Evolutionary conservation across 1,284 basidiomycete genomes (phyloP).

Genomic region (Papiliotrema laurentii): DNA sequence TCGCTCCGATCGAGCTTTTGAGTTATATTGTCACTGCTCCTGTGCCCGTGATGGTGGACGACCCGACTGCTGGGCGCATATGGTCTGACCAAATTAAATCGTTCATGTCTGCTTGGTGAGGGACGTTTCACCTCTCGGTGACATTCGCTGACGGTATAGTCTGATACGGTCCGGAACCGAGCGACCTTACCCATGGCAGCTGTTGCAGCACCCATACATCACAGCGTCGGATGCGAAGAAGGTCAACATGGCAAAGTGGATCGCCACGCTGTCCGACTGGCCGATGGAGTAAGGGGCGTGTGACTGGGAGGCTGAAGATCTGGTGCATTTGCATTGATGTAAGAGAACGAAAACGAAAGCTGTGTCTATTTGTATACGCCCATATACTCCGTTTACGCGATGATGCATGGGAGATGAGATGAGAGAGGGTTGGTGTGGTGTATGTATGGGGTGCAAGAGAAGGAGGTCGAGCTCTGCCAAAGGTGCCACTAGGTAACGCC

Average conservation of each 20-base stretch:
- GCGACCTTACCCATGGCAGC: conserved; percentile 78
- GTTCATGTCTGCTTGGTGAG: conserved; percentile 83
- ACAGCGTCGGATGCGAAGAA: conserved; percentile 70
- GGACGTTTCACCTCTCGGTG: conserved; percentile 13
- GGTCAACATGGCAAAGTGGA: conserved; percentile 85
- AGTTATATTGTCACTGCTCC: conserved; percentile 87
- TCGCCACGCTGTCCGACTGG: conserved; percentile 86
- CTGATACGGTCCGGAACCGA: conserved; percentile 50
- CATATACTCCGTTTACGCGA: no score
- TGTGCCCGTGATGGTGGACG: conserved; percentile 66
- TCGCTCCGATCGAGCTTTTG: conserved; percentile 88
- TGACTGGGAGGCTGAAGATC: neutral
- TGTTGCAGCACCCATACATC: conserved; percentile 87
- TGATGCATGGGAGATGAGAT: no score
- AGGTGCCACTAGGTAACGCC: no score
- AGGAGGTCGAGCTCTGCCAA: no score
- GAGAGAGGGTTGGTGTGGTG: no score
- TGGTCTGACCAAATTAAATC: conserved; percentile 90
- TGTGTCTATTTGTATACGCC: no score
- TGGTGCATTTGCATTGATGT: no score
- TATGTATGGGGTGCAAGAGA: no score
- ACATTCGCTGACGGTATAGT: conserved; percentile 8
- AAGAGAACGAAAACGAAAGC: no score
- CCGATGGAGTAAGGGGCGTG: neutral
- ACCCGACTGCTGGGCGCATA: conserved; percentile 50